A percentile compares a stretch with the other conserved stretches of the same genome.
Conservation (phyloP, 2,329 filamentous ascomycete species). For the Furcasterigmium furcatum region DNA sequence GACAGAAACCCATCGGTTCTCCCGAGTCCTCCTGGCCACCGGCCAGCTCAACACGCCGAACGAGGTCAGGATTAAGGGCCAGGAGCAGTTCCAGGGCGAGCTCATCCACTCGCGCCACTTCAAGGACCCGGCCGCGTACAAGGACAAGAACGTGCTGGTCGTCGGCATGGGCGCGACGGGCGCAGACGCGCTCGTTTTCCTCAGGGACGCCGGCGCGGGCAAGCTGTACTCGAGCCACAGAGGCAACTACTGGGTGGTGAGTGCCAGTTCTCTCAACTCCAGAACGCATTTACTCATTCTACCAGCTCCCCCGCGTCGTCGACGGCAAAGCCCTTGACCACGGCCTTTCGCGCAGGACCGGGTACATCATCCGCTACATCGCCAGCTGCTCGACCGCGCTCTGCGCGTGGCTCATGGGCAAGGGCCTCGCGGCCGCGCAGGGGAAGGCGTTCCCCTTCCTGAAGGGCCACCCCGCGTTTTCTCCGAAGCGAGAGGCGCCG, state of each 20-base stretch:
- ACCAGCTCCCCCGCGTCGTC: slow-evolving; percentile 5
- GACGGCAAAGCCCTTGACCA: slow-evolving; percentile 9
- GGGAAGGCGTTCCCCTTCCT: slow-evolving; percentile 9
- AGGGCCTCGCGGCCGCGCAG: not conserved
- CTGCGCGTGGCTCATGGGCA: not conserved
- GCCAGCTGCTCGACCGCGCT: slow-evolving; percentile 1
- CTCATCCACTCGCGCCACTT: slow-evolving; percentile 11
- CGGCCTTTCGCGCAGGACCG: slow-evolving; percentile 1
- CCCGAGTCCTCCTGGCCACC: slow-evolving; percentile 9
- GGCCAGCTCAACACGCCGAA: slow-evolving; percentile 7
- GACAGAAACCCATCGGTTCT: slow-evolving; percentile 2
- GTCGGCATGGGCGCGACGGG: slow-evolving; percentile 80
- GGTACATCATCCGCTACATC: slow-evolving; percentile 3
- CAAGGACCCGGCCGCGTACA: slow-evolving; percentile 8
- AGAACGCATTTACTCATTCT: too few species aligned
- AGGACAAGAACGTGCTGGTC: slow-evolving; percentile 57
- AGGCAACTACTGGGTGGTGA: slow-evolving; percentile 5
- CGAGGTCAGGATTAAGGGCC: slow-evolving; percentile 8
- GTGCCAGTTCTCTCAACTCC: not conserved
- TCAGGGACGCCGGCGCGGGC: slow-evolving; percentile 8
- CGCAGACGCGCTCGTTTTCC: slow-evolving; percentile 47
- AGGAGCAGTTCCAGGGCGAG: slow-evolving; percentile 12
- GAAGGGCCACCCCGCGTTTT: slow-evolving; percentile 6
- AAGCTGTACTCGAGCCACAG: slow-evolving; percentile 11
- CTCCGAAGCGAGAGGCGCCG: not conserved